Evolutionary conservation across 306 rosid genomes (phyloP), one percentile per base, ranked within the genome.

Genomic region (Sechiopsis laciniata): DNA sequence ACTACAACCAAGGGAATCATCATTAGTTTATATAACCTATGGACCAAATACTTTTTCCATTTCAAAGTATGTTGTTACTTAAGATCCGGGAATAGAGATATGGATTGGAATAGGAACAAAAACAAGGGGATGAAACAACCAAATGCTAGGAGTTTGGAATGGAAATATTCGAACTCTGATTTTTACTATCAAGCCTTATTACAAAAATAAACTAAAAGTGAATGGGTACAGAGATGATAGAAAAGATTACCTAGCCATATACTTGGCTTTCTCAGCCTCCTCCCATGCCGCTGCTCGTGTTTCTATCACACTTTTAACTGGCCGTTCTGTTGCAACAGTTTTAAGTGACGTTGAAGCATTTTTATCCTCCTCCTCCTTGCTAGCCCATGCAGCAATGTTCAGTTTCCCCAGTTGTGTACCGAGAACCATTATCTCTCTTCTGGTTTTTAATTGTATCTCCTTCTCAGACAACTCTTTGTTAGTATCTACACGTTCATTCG

Each of bases 311-410:
- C 69, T 77, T 79, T 82, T 84, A 45, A 84, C 78, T 12, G 54
- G 82, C 45, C 77, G 79, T 74, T 80, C 89, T 17, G 79, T 75
- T 71, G 82, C 65, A 78, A 82, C 70, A 73, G 60, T 81, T 83
- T 90, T 87, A 55, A 84, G 80, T 4, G 97, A 88, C 5, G 91
- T 81, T 13, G 98, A 93, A 53, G 97, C 92, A 87, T 83, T 96
- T 58, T 83, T 93, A 67, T 90, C 96, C 81, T 88, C 96, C 55
- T 88, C 98, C 78, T 86, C 94, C 82, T 87, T 93, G 87, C 96
- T 89, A 83, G 98, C 98, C 98, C 98, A 93, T 19, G 98, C 97
- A 79, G 98, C 96, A 79, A 93, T 93, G 80, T 88, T 93, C 83
- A 80, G 82, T 86, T 93, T 93, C 75, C 98, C 98, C 57, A 93